Conservation (phyloP, 176 grass and related monocot species). For the Carex myosuroides region DNA sequence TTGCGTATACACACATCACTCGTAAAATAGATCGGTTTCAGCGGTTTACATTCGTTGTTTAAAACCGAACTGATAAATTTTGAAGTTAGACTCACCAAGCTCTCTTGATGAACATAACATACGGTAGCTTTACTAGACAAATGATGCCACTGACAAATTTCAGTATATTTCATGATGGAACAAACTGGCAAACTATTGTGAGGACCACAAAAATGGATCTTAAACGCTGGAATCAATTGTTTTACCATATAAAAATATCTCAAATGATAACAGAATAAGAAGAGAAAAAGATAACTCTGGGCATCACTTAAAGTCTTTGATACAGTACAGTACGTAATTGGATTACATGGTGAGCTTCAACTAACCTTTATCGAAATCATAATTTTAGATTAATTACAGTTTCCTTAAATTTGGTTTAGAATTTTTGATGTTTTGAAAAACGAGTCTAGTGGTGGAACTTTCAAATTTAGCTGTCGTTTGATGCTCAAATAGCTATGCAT, state of each 20-base stretch:
- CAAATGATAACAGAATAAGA: not conserved
- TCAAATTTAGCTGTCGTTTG: not conserved
- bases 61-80: no score
- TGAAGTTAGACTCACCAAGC: no score
- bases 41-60: no score
- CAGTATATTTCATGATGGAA: not conserved
- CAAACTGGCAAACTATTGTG: not conserved
- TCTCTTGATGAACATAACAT: no score
- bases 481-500: no score
- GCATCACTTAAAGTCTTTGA: not conserved
- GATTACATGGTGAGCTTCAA: not conserved
- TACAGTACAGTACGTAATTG: not conserved
- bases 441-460: not conserved
- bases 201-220: not conserved
- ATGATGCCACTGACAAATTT: not conserved
- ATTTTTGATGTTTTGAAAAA: not conserved
- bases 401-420: not conserved
- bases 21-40: no score
- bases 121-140: no score
- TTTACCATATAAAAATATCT: no score
- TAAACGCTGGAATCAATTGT: not conserved
- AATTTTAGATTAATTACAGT: not conserved
- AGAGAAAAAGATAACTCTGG: not conserved
- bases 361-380: not conserved
- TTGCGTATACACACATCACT: no score